Evolutionary conservation across 2,329 filamentous ascomycete genomes (phyloP).

Genomic region (Nemania abortiva): DNA sequence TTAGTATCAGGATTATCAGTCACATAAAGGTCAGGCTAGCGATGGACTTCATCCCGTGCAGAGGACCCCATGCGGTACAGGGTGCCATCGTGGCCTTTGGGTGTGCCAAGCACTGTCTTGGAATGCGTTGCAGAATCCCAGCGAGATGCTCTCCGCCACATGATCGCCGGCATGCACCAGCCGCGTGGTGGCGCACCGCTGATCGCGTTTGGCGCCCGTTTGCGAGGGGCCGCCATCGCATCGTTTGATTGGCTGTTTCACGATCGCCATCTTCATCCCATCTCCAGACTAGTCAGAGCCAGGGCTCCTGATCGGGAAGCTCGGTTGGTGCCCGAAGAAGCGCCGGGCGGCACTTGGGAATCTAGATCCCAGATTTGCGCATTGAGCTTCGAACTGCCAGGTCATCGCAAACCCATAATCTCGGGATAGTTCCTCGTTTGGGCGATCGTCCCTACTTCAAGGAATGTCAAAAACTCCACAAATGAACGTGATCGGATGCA

Average conservation of each 20-base stretch:
- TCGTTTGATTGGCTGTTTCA: constrained; percentile 25
- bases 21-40: constrained; percentile 26
- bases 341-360: constrained; percentile 37
- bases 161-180: constrained; percentile 48
- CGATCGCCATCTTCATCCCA: constrained; percentile 23
- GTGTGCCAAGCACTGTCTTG: constrained; percentile 25
- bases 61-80: constrained; percentile 45
- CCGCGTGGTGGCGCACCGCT: constrained; percentile 42
- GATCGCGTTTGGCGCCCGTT: constrained; percentile 7
- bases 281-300: constrained; percentile 18
- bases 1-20: constrained; percentile 1
- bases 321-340: constrained; percentile 38
- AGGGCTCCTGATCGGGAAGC: constrained; percentile 37
- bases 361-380: constrained; percentile 15
- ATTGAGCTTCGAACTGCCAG: constrained; percentile 7
- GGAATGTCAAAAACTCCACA: constrained; percentile 8
- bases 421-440: constrained; percentile 35
- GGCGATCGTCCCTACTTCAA: constrained; percentile 6
- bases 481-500: constrained; percentile 11
- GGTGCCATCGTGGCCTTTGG: constrained; percentile 37
- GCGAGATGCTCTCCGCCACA: constrained; percentile 36
- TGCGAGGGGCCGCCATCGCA: constrained; percentile 8
- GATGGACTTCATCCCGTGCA: constrained; percentile 42
- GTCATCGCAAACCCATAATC: constrained; percentile 18
- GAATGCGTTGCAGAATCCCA: constrained; percentile 41